Conservation (phyloP, 225 moss, liverwort and hornwort genomes). For the Physcomitrellopsis africana region DNA sequence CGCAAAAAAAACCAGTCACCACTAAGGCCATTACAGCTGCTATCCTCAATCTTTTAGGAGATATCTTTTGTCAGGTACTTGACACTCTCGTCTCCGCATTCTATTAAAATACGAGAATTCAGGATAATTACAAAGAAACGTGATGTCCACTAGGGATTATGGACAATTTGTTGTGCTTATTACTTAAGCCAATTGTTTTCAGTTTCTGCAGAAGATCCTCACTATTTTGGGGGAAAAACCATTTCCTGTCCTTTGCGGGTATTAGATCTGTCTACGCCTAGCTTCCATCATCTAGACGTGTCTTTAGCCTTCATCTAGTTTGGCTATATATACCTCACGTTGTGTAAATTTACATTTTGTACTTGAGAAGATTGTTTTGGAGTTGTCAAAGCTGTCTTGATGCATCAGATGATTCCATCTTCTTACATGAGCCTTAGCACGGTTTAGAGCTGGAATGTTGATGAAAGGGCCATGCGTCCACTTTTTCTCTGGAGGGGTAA, state of each 20-base stretch:
- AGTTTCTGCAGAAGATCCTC: not conserved
- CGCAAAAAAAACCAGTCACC: slow-evolving; percentile 43
- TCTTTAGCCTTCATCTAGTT: not conserved
- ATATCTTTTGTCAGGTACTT: slow-evolving; percentile 63
- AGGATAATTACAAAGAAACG: not conserved
- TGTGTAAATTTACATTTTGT: slow-evolving; percentile 7
- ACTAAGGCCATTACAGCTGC: slow-evolving; percentile 61
- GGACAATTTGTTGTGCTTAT: not conserved
- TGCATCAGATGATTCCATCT: not conserved
- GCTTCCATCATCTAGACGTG: not conserved
- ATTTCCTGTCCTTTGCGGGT: no score
- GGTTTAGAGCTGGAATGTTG: no score
- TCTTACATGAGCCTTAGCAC: not conserved
- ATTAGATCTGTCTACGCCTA: no score
- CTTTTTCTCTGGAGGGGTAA: not conserved
- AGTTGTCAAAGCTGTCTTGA: not conserved
- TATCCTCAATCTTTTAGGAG: slow-evolving; percentile 56
- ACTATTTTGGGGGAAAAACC: not conserved
- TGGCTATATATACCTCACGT: not conserved
- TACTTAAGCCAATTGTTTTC: not conserved
- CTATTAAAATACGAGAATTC: not conserved
- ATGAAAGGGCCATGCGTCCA: not conserved
- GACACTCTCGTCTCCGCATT: slow-evolving; percentile 3
- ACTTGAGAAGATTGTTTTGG: slow-evolving; percentile 9
- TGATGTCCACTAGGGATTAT: not conserved